phyloP scores from a whole-genome alignment of 257 asterid genomes.

The Rhazya stricta region DNA sequence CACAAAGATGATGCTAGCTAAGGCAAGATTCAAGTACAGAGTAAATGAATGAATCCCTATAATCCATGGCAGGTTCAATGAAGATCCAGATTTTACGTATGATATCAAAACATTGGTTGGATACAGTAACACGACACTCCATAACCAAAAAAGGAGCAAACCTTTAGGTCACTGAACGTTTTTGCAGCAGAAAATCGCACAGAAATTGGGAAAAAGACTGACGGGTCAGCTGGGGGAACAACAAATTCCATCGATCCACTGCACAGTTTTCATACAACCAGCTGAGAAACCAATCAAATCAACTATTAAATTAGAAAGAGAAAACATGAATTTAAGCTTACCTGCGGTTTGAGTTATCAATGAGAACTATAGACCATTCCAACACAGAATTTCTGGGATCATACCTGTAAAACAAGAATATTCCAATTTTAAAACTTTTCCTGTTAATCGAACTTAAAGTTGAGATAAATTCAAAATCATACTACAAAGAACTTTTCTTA shows the following conservation, averaged over 20 bases:
- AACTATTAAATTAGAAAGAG: conserved; percentile 5
- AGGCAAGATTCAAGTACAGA: neutral
- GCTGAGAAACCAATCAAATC: conserved; percentile 21
- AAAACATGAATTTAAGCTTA: conserved; percentile 27
- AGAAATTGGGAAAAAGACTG: conserved; percentile 77
- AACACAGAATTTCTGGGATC: conserved; percentile 74
- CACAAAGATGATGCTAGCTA: neutral
- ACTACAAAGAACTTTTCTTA: neutral
- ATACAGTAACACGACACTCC: neutral
- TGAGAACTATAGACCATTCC: conserved; percentile 87
- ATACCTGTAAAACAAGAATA: conserved; percentile 41
- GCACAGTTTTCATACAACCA: conserved; percentile 32
- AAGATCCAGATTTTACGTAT: neutral
- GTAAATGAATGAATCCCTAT: neutral
- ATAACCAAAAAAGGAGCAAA: conserved; percentile 22
- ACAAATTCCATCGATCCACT: conserved; percentile 92
- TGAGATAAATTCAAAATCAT: neutral
- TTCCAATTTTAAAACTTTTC: conserved; percentile 1
- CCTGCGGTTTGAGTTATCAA: conserved; percentile 94
- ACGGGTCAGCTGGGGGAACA: conserved; percentile 70
- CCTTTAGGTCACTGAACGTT: conserved; percentile 84
- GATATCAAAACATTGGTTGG: neutral
- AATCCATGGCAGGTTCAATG: neutral
- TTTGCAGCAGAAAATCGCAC: conserved; percentile 65
- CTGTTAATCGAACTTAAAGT: neutral